phyloP scores from a whole-genome alignment of 208 protist genomes.

The Leishmania aethiopica region DNA sequence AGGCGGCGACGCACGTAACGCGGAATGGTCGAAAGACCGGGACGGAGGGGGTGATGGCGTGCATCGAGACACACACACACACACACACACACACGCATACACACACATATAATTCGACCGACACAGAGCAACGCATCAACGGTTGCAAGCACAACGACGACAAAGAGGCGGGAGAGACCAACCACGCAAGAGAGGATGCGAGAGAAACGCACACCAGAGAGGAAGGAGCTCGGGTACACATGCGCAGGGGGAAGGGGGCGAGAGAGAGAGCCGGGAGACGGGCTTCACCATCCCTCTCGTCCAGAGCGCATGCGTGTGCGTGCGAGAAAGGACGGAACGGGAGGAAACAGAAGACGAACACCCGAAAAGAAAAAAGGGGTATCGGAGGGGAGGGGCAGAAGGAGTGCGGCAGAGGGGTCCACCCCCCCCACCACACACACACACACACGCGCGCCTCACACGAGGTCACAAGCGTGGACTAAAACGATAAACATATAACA shows the following conservation, averaged over 20 bases:
- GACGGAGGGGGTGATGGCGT: not conserved
- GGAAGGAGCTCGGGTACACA: not conserved
- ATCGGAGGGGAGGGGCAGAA: not conserved
- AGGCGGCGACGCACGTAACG: not conserved
- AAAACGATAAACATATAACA: slow-evolving; percentile 10
- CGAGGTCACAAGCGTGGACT: not conserved
- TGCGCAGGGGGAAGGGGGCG: not conserved
- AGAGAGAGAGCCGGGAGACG: not conserved
- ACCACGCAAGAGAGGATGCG: not conserved
- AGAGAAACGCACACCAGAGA: not conserved
- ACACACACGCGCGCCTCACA: not conserved
- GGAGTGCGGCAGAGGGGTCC: not conserved
- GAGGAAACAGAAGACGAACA: not conserved
- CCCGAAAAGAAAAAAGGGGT: not conserved
- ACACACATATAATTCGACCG: not conserved
- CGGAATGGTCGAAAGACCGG: not conserved
- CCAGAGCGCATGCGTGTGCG: not conserved
- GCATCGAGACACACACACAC: not conserved
- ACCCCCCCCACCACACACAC: not conserved
- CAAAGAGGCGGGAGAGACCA: not conserved
- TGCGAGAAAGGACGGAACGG: not conserved
- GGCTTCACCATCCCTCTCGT: not conserved
- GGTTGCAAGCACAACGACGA: not conserved
- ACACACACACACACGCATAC: not conserved
- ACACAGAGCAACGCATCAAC: not conserved